Evolutionary conservation across 1,284 basidiomycete genomes (phyloP).

Genomic region (Cryptococcus neoformans): DNA sequence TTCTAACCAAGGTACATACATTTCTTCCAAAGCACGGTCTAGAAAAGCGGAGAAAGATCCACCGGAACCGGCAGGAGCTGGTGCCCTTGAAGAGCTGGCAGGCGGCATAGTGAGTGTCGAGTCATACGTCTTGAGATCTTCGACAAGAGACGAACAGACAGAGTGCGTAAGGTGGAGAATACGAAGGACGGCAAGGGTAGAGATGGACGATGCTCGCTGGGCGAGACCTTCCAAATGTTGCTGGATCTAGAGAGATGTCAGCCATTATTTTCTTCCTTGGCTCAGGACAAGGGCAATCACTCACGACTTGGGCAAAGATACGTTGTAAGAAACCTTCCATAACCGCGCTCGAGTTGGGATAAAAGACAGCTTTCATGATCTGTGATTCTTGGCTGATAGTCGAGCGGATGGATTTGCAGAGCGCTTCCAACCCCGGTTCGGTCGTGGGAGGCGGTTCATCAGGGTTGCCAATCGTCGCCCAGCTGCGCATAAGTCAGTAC

Average conservation of each 20-base stretch:
- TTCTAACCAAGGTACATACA: conserved; percentile 93
- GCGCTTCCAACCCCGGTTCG: conserved; percentile 73
- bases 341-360: conserved; percentile 88
- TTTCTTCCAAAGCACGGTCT: conserved; percentile 91
- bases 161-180: conserved; percentile 84
- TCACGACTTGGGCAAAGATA: conserved; percentile 94
- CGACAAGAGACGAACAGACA: conserved; percentile 74
- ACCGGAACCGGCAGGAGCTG: conserved; percentile 12
- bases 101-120: conserved; percentile 56
- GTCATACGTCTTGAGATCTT: conserved; percentile 91
- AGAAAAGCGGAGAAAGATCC: conserved; percentile 71
- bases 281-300: conserved; percentile 25
- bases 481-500: conserved; percentile 54
- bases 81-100: conserved; percentile 9
- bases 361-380: conserved; percentile 96
- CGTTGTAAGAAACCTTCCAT: conserved; percentile 99
- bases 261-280: neutral
- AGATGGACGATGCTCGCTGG: conserved; percentile 66
- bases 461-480: conserved; percentile 76
- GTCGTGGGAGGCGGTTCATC: conserved; percentile 71
- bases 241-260: conserved; percentile 65
- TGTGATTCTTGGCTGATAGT: conserved; percentile 96
- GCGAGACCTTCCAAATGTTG: conserved; percentile 87
- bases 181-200: conserved; percentile 87
- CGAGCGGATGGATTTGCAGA: conserved; percentile 82